Base-by-base conservation (phyloP, 73 alveolate species). In the Tetrahymena malaccensis region DNA sequence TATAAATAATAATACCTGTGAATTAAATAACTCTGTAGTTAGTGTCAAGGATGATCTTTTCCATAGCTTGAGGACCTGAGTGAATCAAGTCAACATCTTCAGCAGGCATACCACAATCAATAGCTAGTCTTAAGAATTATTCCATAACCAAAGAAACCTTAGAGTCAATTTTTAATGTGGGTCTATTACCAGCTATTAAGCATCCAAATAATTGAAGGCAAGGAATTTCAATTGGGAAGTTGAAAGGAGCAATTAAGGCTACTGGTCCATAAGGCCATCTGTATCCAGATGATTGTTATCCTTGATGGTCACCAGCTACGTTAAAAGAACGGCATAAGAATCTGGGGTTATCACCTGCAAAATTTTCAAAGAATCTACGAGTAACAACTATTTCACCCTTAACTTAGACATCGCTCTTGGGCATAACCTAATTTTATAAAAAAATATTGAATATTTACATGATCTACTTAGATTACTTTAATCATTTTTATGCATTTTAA, bases 141-240 rank as follows among this genome's bases (percentile, higher is more conserved):
- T 98, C 99, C 94, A 97, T 94, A 7, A 97, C 98, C 16, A 98
- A 89, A 37, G 97, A 96, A 10, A 97, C 98, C 96, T 94, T 97
- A 4, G 93, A 85, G 85, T 98, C 99, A 8, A 97, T 98, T 85
- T 98, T 98, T n/a, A 97, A 94, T 33, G 97, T 93, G 10, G 96
- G 97, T 85, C 96, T 96, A 83, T 98, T 98, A 70, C 99, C 99
- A 97, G 96, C 97, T 19, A 93, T 97, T 10, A 98, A 96, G n/a
- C 98, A 98, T 21, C 99, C 99, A 97, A 98, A 96, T 85, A 94
- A 70, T 94, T 98, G 94, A 31, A 98, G 95, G 40, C 97, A 96
- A 84, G 99, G 99, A 94, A 98, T 98, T 93, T 98, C 99, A 35
- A 98, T 84, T 4, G 99, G 99, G 97, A 97, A 98, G 93, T 98